A percentile compares a stretch with the other conserved stretches of the same genome.
Evolutionary conservation across 2,329 filamentous ascomycete genomes (phyloP).

Genomic region (Sordariomycetes sp.): DNA sequence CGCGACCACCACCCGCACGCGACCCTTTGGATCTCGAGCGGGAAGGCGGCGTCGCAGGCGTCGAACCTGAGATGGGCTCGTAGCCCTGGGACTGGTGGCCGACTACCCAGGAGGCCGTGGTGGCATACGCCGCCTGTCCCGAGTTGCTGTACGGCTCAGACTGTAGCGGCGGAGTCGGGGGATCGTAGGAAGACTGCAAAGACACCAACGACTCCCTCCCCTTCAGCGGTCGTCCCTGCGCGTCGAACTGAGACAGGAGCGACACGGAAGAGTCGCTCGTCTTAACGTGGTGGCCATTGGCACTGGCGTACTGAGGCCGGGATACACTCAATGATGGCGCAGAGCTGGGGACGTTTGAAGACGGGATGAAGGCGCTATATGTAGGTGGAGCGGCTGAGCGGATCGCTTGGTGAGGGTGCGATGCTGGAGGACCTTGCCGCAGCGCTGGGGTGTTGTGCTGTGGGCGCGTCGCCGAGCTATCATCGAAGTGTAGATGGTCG

Average conservation of each 20-base stretch:
- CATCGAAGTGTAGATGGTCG: constrained; percentile 3
- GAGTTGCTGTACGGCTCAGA: neutral
- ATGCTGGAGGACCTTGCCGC: neutral
- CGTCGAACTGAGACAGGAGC: constrained; percentile 1
- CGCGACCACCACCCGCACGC: constrained; percentile 13
- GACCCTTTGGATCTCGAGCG: constrained; percentile 12
- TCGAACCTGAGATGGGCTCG: neutral
- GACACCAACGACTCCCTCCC: constrained; percentile 25
- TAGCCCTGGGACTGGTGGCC: neutral
- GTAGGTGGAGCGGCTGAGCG: neutral
- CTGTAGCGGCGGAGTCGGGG: constrained; percentile 5
- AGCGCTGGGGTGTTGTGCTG: constrained; percentile 3
- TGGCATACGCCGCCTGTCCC: neutral
- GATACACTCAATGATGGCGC: neutral
- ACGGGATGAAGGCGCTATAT: neutral
- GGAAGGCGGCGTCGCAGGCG: neutral
- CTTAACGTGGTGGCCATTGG: neutral
- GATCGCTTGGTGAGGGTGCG: neutral
- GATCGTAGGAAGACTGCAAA: constrained; percentile 18
- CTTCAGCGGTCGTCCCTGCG: constrained; percentile 7
- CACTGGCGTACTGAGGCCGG: neutral
- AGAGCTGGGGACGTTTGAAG: neutral
- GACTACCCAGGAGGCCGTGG: neutral
- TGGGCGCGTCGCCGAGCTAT: neutral
- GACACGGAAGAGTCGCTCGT: neutral